These are phyloP conservation scores for Colletotrichum sp. DNA, from an alignment of 2,329 filamentous ascomycete species.

Conservation along the genomic window DNA sequence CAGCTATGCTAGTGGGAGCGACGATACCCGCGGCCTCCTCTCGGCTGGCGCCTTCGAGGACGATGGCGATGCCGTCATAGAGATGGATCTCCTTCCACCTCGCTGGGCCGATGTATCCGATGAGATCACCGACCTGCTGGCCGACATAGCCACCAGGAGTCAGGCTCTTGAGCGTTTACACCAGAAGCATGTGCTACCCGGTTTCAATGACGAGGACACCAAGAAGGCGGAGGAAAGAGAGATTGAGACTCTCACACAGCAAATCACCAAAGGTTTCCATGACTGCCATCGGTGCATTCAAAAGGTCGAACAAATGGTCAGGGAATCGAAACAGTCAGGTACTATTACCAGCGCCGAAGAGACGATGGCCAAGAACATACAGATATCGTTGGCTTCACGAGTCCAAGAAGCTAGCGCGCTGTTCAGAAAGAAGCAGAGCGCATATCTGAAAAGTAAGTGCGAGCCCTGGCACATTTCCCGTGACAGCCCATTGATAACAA, in stretches of 20 bases:
- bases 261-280: conserved; percentile 88
- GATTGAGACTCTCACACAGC: conserved; percentile 89
- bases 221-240: conserved; percentile 86
- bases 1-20: conserved; percentile 44
- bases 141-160: conserved; percentile 81
- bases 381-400: conserved; percentile 85
- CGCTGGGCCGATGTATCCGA: conserved; percentile 96
- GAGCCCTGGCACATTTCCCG: neutral
- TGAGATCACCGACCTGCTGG: conserved; percentile 84
- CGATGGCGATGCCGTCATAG: conserved; percentile 93
- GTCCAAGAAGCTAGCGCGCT: conserved; percentile 91
- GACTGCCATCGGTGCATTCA: conserved; percentile 89
- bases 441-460: conserved; percentile 85
- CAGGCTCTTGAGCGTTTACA: conserved; percentile 89
- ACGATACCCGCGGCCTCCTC: conserved; percentile 79
- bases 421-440: conserved; percentile 97
- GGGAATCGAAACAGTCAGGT: conserved; percentile 76
- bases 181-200: conserved; percentile 94
- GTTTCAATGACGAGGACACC: conserved; percentile 93
- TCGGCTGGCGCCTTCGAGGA: conserved; percentile 79
- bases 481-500: conserved; percentile 24
- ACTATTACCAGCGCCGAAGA: conserved; percentile 84
- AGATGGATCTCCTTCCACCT: conserved; percentile 96
- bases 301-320: conserved; percentile 85
- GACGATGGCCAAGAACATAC: conserved; percentile 94